Evolutionary conservation across 1,284 basidiomycete species (phyloP).

Genomic region (Cryptococcus neoformans): DNA sequence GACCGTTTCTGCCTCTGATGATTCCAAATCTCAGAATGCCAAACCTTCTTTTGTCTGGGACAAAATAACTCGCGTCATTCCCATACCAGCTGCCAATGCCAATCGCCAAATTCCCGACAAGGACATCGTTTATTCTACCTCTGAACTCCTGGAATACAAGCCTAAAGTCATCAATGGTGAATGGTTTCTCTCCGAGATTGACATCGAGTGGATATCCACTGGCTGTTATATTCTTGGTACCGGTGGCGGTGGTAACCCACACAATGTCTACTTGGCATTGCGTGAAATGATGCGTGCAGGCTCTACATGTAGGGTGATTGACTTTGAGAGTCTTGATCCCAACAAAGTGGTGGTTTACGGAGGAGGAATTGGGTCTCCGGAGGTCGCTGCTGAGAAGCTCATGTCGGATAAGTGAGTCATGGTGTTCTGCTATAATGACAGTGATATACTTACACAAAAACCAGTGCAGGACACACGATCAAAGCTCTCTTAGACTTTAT

Average conservation of each 20-base stretch:
- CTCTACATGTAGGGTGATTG: slow-evolving; percentile 26
- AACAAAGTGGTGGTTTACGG: slow-evolving; percentile 29
- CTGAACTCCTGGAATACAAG: slow-evolving; percentile 23
- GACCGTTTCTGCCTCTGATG: neutral
- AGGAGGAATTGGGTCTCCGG: slow-evolving; percentile 55
- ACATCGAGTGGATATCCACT: slow-evolving; percentile 39
- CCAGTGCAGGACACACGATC: neutral
- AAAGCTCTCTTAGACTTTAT: slow-evolving; percentile 14
- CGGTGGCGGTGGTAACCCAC: slow-evolving; percentile 39
- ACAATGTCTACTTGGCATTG: slow-evolving; percentile 20
- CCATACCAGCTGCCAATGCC: neutral
- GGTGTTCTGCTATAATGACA: neutral
- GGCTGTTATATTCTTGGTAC: slow-evolving; percentile 42
- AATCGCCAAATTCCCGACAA: neutral
- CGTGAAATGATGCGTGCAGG: slow-evolving; percentile 33
- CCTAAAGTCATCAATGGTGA: slow-evolving; percentile 39
- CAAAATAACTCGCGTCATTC: neutral
- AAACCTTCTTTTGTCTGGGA: neutral
- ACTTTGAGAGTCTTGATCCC: slow-evolving; percentile 17
- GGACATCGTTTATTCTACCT: slow-evolving; percentile 31
- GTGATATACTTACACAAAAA: neutral
- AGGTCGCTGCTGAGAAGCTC: slow-evolving; percentile 43
- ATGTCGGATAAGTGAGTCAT: slow-evolving; percentile 9
- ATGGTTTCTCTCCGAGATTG: slow-evolving; percentile 38
- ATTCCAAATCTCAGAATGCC: neutral